Evolutionary conservation across 805 yeast genomes (phyloP).

Genomic region (Starmerella vaccinii): DNA sequence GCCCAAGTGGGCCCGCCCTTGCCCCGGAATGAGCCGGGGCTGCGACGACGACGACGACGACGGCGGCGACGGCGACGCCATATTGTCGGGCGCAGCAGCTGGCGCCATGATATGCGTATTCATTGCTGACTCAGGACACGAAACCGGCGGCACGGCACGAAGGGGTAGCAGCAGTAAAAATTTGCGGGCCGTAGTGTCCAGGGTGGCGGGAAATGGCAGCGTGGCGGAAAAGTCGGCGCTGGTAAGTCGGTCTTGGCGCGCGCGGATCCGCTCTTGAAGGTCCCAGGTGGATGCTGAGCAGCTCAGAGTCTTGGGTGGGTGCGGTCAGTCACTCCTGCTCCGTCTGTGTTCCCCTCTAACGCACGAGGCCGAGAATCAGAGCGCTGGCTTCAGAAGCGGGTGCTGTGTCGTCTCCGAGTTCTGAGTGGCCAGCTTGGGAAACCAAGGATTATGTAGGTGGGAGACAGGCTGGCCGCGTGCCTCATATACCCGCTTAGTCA

Average conservation of each 20-base stretch:
- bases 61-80: not conserved
- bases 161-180: no score
- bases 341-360: not conserved
- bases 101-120: not conserved
- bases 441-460: slow-evolving; percentile 6
- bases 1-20: slow-evolving; percentile 1
- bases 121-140: slow-evolving; percentile 2
- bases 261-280: not conserved
- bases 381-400: slow-evolving; percentile 2
- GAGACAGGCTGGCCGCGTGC: not conserved
- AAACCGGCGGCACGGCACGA: no score
- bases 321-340: not conserved
- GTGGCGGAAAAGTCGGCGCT: not conserved
- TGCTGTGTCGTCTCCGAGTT: slow-evolving; percentile 5
- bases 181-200: not conserved
- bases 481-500: not conserved
- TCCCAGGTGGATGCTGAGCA: not conserved
- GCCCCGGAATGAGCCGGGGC: slow-evolving; percentile 6
- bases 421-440: not conserved
- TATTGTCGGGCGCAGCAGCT: not conserved
- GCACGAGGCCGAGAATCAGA: not conserved
- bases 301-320: not conserved
- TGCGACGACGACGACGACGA: not conserved
- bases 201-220: not conserved
- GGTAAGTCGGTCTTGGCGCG: not conserved